phyloP scores from a whole-genome alignment of 306 rosid genomes.

The Castanospermum australe region DNA sequence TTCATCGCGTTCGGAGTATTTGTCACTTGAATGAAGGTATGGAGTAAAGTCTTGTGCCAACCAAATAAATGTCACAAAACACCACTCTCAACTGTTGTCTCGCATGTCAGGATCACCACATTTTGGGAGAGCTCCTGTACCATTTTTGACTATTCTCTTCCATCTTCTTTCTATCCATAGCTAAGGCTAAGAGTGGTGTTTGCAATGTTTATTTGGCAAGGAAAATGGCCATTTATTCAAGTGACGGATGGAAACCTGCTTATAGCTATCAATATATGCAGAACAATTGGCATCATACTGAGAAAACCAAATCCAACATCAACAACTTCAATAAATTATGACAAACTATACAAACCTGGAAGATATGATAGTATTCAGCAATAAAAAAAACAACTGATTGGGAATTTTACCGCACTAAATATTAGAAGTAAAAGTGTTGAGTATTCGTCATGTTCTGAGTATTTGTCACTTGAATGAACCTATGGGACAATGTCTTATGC shows the following conservation, averaged over 20 bases:
- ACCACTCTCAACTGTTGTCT: not conserved
- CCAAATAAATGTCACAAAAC: not conserved
- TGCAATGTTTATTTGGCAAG: not conserved
- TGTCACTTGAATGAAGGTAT: not conserved
- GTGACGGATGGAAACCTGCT: too few species aligned
- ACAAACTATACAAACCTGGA: not conserved
- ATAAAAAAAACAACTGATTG: not conserved
- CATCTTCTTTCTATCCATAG: not conserved
- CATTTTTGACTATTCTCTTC: not conserved
- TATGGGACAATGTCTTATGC: not conserved
- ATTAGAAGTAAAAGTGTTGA: not conserved
- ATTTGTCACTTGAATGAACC: not conserved
- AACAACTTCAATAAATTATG: not conserved
- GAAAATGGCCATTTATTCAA: too few species aligned
- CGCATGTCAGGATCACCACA: not conserved
- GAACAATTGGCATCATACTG: not conserved
- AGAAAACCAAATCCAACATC: not conserved
- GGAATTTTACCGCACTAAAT: not conserved
- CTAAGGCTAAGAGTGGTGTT: not conserved
- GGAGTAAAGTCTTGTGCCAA: not conserved
- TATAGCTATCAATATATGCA: not conserved
- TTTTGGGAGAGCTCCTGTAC: not conserved
- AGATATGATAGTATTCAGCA: not conserved
- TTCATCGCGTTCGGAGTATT: not conserved
- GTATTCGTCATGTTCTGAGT: not conserved